A percentile compares a stretch with the other conserved stretches of the same genome.
These are phyloP conservation scores for Alternaria arbusti DNA, from an alignment of 2,329 filamentous ascomycete genomes.

Conservation along the genomic window DNA sequence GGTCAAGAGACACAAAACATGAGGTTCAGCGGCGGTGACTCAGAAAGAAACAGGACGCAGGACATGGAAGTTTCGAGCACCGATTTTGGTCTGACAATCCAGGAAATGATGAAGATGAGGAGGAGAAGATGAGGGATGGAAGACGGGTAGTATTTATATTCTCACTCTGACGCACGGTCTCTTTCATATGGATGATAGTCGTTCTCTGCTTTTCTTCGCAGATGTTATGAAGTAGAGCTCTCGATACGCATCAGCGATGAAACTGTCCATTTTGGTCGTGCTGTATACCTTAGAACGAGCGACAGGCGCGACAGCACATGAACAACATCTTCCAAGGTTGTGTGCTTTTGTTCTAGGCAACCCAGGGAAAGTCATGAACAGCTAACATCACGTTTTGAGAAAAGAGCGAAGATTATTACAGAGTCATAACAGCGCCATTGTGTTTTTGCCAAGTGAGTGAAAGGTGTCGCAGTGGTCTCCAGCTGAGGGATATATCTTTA, in stretches of 20 bases:
- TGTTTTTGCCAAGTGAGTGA: not conserved
- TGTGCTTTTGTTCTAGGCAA: too few relatives aligned
- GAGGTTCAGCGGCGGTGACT: accelerated
- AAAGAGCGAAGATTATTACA: too few relatives aligned
- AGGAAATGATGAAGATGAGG: not conserved
- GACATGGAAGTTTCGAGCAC: too few relatives aligned
- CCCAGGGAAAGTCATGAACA: not conserved
- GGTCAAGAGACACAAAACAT: not conserved
- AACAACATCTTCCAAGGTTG: too few relatives aligned
- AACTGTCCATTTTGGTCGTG: not conserved
- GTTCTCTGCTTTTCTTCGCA: not conserved
- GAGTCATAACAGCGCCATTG: not conserved
- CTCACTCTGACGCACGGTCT: not conserved
- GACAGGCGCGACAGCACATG: not conserved
- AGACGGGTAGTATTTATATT: not conserved
- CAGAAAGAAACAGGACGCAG: not conserved
- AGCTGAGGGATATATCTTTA: not conserved
- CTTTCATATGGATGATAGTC: accelerated
- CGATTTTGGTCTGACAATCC: not conserved
- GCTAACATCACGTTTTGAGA: too few relatives aligned
- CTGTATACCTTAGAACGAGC: not conserved
- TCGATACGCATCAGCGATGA: not conserved
- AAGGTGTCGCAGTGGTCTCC: not conserved
- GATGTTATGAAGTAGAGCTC: accelerated
- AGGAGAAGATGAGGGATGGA: not conserved